These are phyloP conservation scores for Colletotrichum cuscutae DNA, from an alignment of 2,329 filamentous ascomycete species.

Conservation along the genomic window DNA sequence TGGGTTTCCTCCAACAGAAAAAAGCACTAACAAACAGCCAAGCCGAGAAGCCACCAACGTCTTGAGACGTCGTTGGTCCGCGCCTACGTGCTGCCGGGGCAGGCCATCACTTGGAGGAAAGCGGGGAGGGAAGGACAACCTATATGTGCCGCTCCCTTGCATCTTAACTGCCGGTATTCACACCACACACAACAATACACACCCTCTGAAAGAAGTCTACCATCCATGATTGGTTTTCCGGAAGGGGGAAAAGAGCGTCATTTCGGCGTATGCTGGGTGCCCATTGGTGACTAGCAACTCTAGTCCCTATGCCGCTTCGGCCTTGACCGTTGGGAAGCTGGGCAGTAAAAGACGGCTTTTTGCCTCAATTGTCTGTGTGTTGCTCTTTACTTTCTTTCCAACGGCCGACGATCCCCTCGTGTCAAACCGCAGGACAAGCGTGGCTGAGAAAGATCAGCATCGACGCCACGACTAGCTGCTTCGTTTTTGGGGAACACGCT, in stretches of 20 bases:
- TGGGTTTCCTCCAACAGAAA: neutral
- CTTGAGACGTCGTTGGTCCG: slow-evolving; percentile 19
- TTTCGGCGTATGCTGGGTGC: neutral
- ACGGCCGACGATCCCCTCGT: slow-evolving; percentile 12
- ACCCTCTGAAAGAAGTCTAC: slow-evolving; percentile 9
- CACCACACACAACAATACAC: neutral
- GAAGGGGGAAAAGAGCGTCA: slow-evolving; percentile 5
- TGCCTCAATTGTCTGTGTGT: neutral
- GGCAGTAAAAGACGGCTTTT: neutral
- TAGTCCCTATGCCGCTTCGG: neutral
- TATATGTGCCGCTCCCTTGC: slow-evolving; percentile 33
- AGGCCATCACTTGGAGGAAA: neutral
- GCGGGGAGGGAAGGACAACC: neutral
- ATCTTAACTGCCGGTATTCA: slow-evolving; percentile 31
- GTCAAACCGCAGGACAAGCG: neutral
- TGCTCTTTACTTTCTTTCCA: neutral
- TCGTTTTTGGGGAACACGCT: neutral
- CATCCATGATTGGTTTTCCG: slow-evolving; percentile 7
- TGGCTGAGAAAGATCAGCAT: slow-evolving; percentile 8
- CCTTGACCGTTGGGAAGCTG: neutral
- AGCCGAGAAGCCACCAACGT: neutral
- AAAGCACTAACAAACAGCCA: neutral
- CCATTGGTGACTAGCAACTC: neutral
- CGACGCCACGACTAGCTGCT: neutral
- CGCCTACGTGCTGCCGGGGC: neutral